phyloP scores from a whole-genome alignment of 1,139 yeast genomes.

The Yamadazyma conglobata region DNA sequence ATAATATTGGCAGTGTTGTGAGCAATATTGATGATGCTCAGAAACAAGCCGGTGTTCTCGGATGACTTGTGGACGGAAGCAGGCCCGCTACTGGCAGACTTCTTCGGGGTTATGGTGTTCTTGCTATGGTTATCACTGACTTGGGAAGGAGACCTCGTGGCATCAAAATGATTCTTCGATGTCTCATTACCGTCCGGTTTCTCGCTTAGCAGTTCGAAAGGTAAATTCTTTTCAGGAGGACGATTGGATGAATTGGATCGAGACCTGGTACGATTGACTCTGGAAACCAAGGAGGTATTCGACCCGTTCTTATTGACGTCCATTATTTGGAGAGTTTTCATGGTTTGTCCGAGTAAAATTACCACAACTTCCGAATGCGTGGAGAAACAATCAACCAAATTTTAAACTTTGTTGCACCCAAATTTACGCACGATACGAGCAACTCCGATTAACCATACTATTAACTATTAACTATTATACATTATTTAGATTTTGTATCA shows the following conservation, averaged over 20 bases:
- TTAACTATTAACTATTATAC: neutral
- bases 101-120: too few species aligned
- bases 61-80: constrained; percentile 3
- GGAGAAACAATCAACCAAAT: too few species aligned
- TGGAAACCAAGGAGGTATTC: constrained; percentile 8
- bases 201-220: too few species aligned
- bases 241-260: constrained; percentile 11
- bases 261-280: constrained; percentile 6
- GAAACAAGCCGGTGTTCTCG: constrained; percentile 19
- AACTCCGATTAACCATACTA: neutral
- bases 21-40: constrained; percentile 30
- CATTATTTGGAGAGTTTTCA: constrained; percentile 6
- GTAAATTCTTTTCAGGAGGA: constrained; percentile 5
- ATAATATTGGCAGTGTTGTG: constrained; percentile 18
- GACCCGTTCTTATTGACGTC: constrained; percentile 7
- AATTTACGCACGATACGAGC: neutral
- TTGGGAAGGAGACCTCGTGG: too few species aligned
- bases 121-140: too few species aligned
- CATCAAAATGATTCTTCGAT: too few species aligned
- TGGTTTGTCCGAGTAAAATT: neutral
- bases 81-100: too few species aligned
- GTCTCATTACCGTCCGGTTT: too few species aligned
- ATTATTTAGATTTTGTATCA: neutral
- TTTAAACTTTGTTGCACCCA: too few species aligned
- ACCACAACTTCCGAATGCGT: neutral